These are phyloP conservation scores for Cyclotella choctawhatcheeana DNA, from an alignment of 108 stramenopile species.

Conservation along the genomic window DNA sequence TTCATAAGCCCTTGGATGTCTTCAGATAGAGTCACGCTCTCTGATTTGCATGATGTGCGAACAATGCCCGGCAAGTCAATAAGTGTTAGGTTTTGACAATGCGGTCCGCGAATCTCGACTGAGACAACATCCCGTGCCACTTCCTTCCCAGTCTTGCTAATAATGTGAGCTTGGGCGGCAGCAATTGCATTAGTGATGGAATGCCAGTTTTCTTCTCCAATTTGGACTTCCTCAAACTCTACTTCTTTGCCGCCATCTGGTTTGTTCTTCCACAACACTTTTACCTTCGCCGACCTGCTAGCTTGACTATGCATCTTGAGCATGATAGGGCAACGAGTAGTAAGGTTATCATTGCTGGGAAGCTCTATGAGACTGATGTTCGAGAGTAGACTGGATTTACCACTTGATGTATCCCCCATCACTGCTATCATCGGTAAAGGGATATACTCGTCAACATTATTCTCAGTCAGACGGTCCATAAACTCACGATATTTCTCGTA, in stretches of 20 bases:
- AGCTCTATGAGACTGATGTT: slow-evolving; percentile 58
- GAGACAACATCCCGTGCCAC: slow-evolving; percentile 59
- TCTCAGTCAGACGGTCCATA: slow-evolving; percentile 37
- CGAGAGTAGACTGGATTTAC: slow-evolving; percentile 62
- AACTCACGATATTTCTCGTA: slow-evolving; percentile 40
- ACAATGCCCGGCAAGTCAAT: slow-evolving; percentile 92
- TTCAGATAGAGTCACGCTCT: slow-evolving; percentile 55
- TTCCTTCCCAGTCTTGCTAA: slow-evolving; percentile 50
- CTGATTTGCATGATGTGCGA: slow-evolving; percentile 62
- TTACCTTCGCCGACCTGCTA: slow-evolving; percentile 34
- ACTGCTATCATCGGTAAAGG: slow-evolving; percentile 70
- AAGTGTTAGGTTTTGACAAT: slow-evolving; percentile 73
- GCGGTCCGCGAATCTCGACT: slow-evolving; percentile 46
- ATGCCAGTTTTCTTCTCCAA: slow-evolving; percentile 43
- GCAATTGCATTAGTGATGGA: slow-evolving; percentile 39
- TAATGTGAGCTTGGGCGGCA: slow-evolving; percentile 60
- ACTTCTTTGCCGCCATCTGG: slow-evolving; percentile 6
- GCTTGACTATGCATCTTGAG: slow-evolving; percentile 32
- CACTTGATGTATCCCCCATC: slow-evolving; percentile 71
- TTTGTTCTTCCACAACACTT: slow-evolving; percentile 52
- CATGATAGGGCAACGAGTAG: slow-evolving; percentile 60
- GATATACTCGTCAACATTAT: slow-evolving; percentile 48
- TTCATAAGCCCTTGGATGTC: slow-evolving; percentile 78
- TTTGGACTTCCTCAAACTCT: slow-evolving; percentile 23
- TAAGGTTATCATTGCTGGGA: slow-evolving; percentile 59